A percentile compares a stretch with the other conserved stretches of the same genome.
phyloP scores from a whole-genome alignment of 2,329 filamentous ascomycete species.

The Tympanopsis confertula region DNA sequence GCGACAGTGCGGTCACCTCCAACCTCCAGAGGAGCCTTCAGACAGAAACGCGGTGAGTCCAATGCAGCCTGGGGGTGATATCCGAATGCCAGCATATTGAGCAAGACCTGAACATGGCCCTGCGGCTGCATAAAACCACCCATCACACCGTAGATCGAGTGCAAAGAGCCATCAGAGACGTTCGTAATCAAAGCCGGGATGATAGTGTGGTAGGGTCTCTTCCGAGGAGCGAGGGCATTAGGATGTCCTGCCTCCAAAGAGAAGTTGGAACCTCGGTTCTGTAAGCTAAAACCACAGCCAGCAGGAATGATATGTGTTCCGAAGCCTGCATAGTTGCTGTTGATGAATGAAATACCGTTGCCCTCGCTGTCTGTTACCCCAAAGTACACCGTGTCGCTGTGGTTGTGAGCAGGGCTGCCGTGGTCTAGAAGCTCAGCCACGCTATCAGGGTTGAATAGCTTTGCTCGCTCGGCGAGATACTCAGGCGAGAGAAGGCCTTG shows the following conservation, averaged over 20 bases:
- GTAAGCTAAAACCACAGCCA: conserved; percentile 83
- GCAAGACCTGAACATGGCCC: conserved; percentile 82
- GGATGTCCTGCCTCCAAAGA: conserved; percentile 60
- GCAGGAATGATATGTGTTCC: conserved; percentile 76
- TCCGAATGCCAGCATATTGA: conserved; percentile 77
- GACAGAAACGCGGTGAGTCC: conserved; percentile 83
- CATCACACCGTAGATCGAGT: conserved; percentile 91
- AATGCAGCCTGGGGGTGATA: conserved; percentile 77
- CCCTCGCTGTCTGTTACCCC: conserved; percentile 69
- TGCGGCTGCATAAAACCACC: conserved; percentile 98
- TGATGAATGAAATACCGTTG: conserved; percentile 93
- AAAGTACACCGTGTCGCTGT: conserved; percentile 92
- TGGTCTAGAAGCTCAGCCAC: conserved; percentile 53
- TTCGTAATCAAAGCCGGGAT: conserved; percentile 88
- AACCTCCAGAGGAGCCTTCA: conserved; percentile 62
- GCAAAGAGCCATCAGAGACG: conserved; percentile 57
- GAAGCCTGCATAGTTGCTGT: conserved; percentile 84
- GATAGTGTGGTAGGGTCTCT: conserved; percentile 94
- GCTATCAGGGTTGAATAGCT: conserved; percentile 43
- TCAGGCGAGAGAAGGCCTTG: conserved; percentile 55
- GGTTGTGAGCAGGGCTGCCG: conserved; percentile 70
- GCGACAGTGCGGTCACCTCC: conserved; percentile 45
- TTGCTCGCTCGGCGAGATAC: conserved; percentile 63
- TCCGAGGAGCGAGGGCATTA: conserved; percentile 68
- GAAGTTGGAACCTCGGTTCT: conserved; percentile 88